phyloP scores from a whole-genome alignment of 345 rosid genomes.

The Salix purpurea region DNA sequence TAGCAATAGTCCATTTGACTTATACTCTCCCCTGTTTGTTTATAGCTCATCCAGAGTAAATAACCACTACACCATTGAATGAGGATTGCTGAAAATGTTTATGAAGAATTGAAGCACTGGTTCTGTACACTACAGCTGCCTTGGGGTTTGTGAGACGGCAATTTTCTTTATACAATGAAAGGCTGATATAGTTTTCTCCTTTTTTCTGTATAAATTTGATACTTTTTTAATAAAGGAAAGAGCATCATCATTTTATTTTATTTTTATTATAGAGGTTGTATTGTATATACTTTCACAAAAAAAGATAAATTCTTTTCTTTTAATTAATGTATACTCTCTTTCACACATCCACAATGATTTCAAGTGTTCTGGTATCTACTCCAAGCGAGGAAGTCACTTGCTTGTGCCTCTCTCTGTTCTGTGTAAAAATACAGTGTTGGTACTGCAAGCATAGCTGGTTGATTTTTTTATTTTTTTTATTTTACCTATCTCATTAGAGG shows the following conservation, averaged over 20 bases:
- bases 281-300: not conserved
- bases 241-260: not conserved
- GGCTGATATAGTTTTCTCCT: not conserved
- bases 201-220: not conserved
- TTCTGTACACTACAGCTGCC: not conserved
- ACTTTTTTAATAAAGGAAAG: not conserved
- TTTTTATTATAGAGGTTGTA: not conserved
- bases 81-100: not conserved
- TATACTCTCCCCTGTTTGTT: not conserved
- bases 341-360: too few relatives aligned
- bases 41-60: not conserved
- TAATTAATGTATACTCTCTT: not conserved
- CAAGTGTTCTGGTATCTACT: too few relatives aligned
- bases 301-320: not conserved
- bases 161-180: not conserved
- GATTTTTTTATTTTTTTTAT: too few relatives aligned
- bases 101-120: not conserved
- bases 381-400: too few relatives aligned
- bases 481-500: too few relatives aligned
- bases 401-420: too few relatives aligned
- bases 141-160: not conserved
- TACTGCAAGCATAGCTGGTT: too few relatives aligned
- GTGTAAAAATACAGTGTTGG: too few relatives aligned
- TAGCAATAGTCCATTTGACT: not conserved
- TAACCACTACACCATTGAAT: not conserved